Conservation (phyloP, 495 filamentous ascomycete genomes). For the Aspergillus conjunctus region DNA sequence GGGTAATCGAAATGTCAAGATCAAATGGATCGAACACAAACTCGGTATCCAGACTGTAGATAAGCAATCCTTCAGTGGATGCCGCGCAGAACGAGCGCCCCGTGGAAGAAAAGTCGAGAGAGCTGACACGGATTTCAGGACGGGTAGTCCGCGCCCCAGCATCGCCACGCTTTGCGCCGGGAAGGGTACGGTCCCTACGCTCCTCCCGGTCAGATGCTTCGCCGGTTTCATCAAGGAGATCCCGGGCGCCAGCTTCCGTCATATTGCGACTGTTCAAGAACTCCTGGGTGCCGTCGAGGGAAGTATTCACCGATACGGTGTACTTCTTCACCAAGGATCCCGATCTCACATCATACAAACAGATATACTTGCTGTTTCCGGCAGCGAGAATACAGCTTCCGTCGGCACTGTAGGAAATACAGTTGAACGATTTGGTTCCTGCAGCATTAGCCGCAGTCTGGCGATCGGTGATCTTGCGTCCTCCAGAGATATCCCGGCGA, state of each 20-base stretch:
- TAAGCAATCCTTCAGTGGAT: slow-evolving; percentile 87
- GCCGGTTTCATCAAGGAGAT: slow-evolving; percentile 79
- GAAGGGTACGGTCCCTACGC: slow-evolving; percentile 79
- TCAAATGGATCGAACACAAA: slow-evolving; percentile 92
- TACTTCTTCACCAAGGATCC: slow-evolving; percentile 92
- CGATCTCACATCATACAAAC: slow-evolving; percentile 86
- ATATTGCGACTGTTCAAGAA: slow-evolving; percentile 89
- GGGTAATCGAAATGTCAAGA: slow-evolving; percentile 89
- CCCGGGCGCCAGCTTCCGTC: slow-evolving; percentile 85
- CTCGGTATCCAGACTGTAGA: slow-evolving; percentile 83
- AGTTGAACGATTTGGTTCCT: slow-evolving; percentile 86
- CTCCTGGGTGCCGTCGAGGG: slow-evolving; percentile 93
- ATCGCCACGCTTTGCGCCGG: slow-evolving; percentile 85
- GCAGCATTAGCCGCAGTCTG: slow-evolving; percentile 86
- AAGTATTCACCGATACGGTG: slow-evolving; percentile 90
- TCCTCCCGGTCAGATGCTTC: slow-evolving; percentile 89
- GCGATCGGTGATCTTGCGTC: slow-evolving; percentile 81
- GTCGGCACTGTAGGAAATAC: slow-evolving; percentile 86
- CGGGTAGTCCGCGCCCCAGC: slow-evolving; percentile 70
- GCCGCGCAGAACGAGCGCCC: slow-evolving; percentile 92
- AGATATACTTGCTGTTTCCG: slow-evolving; percentile 97
- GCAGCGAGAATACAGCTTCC: slow-evolving; percentile 86
- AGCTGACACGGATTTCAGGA: slow-evolving; percentile 83
- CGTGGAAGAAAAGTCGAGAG: slow-evolving; percentile 83
- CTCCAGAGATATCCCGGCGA: slow-evolving; percentile 89